A percentile compares a stretch with the other conserved stretches of the same genome.
Conservation (phyloP, 306 rosid species). For the Morella rubra region DNA sequence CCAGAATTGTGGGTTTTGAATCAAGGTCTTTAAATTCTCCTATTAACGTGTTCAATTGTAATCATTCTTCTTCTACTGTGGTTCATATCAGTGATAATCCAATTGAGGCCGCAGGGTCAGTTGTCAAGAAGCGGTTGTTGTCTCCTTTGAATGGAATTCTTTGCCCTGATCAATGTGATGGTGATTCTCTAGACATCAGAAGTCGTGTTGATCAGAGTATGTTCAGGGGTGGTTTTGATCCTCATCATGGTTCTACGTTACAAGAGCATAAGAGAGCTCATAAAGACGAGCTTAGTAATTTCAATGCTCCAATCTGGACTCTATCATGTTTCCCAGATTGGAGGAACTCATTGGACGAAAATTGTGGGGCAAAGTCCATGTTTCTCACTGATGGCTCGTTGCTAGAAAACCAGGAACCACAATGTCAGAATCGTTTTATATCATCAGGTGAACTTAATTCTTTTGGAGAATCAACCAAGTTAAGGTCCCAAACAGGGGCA, state of each 20-base stretch:
- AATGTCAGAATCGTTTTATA: constrained; percentile 25
- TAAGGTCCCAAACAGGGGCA: constrained; percentile 31
- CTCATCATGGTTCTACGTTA: constrained; percentile 24
- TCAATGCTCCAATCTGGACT: constrained; percentile 40
- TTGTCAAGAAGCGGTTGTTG: constrained; percentile 42
- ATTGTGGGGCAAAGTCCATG: constrained; percentile 26
- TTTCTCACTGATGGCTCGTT: constrained; percentile 32
- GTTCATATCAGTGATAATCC: constrained; percentile 30
- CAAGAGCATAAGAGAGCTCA: constrained; percentile 60
- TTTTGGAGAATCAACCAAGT: constrained; percentile 27
- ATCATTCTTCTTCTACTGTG: constrained; percentile 35
- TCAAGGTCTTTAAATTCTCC: constrained; percentile 38
- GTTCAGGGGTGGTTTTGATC: constrained; percentile 23
- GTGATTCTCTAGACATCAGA: constrained; percentile 40
- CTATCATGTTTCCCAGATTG: constrained; percentile 43
- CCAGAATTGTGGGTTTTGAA: constrained; percentile 66
- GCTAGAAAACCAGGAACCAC: constrained; percentile 33
- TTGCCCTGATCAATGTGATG: constrained; percentile 44
- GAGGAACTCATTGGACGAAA: constrained; percentile 33
- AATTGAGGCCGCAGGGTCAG: constrained; percentile 34
- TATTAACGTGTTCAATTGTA: constrained; percentile 34
- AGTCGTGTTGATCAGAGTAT: constrained; percentile 33
- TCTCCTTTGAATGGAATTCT: constrained; percentile 61
- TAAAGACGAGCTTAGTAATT: constrained; percentile 24
- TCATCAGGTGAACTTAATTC: constrained; percentile 33